Evolutionary conservation across 2,329 filamentous ascomycete species (phyloP).

Genomic region (Chaetomiaceae sp.): DNA sequence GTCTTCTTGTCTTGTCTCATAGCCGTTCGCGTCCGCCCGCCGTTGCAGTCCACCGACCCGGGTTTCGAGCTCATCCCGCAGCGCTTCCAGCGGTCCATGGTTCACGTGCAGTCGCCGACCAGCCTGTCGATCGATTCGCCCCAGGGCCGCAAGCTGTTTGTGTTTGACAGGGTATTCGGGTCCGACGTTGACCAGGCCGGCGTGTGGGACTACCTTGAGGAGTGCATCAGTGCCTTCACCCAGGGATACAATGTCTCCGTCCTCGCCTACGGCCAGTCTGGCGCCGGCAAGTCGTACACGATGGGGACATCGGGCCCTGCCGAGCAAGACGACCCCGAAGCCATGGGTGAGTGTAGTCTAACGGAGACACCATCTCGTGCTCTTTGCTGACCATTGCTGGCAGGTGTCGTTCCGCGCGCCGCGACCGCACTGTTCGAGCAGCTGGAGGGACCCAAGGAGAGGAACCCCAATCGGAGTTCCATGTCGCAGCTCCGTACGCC

Average conservation of each 20-base stretch:
- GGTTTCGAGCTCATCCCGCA: conserved; percentile 94
- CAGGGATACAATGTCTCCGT: conserved; percentile 99
- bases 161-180: conserved; percentile 92
- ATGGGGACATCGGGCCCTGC: conserved; percentile 91
- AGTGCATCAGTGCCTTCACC: conserved; percentile 83
- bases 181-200: conserved; percentile 81
- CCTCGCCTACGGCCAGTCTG: conserved; percentile 94
- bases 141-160: conserved; percentile 89
- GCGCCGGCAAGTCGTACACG: conserved; percentile 95
- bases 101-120: conserved; percentile 81
- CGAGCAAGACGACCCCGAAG: conserved; percentile 65
- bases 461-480: conserved; percentile 52
- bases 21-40: conserved; percentile 92
- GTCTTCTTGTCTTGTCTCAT: conserved; percentile 17
- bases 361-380: neutral
- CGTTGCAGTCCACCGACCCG: conserved; percentile 76
- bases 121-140: conserved; percentile 85
- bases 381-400: neutral
- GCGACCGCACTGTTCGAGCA: conserved; percentile 84
- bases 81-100: conserved; percentile 88
- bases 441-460: conserved; percentile 56
- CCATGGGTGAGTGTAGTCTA: conserved; percentile 64
- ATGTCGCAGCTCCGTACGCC: conserved; percentile 78
- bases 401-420: conserved; percentile 92
- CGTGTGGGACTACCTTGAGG: conserved; percentile 88